Evolutionary conservation across 768 basidiomycete genomes (phyloP), one percentile per base, ranked within the genome.

Genomic region (Leucogyrophana mollusca): DNA sequence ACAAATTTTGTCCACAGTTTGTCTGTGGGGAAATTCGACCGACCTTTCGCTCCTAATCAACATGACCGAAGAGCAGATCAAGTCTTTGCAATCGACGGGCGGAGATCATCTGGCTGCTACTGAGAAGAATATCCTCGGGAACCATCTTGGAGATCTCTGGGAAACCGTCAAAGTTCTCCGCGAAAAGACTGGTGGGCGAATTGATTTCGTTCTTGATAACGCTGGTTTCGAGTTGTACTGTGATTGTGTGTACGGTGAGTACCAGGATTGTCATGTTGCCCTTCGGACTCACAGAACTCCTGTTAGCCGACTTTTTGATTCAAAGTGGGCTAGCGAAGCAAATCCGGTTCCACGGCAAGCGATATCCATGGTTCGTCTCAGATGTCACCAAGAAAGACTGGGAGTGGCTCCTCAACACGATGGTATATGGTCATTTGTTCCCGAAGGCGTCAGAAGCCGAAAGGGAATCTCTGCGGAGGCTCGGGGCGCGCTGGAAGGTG

Each of bases 21-120:
- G 93, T 61, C 76, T 95, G 10, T 96, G 94, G 94, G 94, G 94
- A 13, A 96, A 97, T 69, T 93, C 94, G 8, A 97, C 94, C 40
- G 94, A 96, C 67, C 74, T 96, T 40, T 95, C 93, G 2, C 77
- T 97, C 30, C 76, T 96, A 48, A 97, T 96, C 66, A 91, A 97
- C 69, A 95, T 96, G 94, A 89, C 89, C 6, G 94, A 97, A 67
- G 94, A 96, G 23, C 94, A 96, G 65, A 96, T 97, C 70, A 94
- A 93, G 64, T 80, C 86, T 37, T 76, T 96, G n/a, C 94, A 97
- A 62, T 94, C 93, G 11, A 95, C 94, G 14, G 94, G 94, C 9
- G 92, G 93, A n/a, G 94, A 93, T 37, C 83, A 91, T 50, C 83
- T 97, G 36, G 94, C 94, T 3, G 90, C 92, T 2, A 94, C 94